These are phyloP conservation scores for Penicillium longicatenatum DNA, from an alignment of 495 filamentous ascomycete genomes.

Conservation along the genomic window DNA sequence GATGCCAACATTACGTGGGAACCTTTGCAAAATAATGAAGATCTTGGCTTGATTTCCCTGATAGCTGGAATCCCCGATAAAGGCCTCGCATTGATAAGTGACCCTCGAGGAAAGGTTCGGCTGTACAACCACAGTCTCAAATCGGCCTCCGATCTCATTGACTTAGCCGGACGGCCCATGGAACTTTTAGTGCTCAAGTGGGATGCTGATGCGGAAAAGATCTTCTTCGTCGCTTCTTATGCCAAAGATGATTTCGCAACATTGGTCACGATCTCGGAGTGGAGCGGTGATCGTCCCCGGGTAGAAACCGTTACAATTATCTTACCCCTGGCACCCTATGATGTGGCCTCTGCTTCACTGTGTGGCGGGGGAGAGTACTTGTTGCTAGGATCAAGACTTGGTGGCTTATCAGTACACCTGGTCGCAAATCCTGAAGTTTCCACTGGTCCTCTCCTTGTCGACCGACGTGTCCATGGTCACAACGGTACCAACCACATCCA, in stretches of 20 bases:
- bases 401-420: conserved; percentile 58
- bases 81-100: conserved; percentile 42
- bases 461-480: conserved; percentile 49
- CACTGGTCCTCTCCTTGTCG: conserved; percentile 27
- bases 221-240: conserved; percentile 39
- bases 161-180: conserved; percentile 30
- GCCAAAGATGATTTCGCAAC: conserved; percentile 29
- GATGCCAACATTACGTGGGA: conserved; percentile 31
- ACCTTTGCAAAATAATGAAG: conserved; percentile 21
- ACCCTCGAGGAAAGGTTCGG: conserved; percentile 31
- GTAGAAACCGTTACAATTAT: conserved; percentile 25
- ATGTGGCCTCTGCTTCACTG: conserved; percentile 40
- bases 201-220: neutral
- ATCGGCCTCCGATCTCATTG: conserved; percentile 26
- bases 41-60: conserved; percentile 32
- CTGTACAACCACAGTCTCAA: conserved; percentile 40
- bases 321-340: conserved; percentile 36
- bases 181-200: conserved; percentile 29
- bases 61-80: conserved; percentile 30
- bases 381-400: conserved; percentile 69
- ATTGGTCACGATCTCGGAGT: conserved; percentile 29
- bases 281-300: conserved; percentile 16
- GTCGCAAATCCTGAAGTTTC: conserved; percentile 18
- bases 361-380: conserved; percentile 46
- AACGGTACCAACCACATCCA: conserved; percentile 73